These are phyloP conservation scores for Pezicula carpinea DNA, from an alignment of 2,329 filamentous ascomycete genomes.

Conservation along the genomic window DNA sequence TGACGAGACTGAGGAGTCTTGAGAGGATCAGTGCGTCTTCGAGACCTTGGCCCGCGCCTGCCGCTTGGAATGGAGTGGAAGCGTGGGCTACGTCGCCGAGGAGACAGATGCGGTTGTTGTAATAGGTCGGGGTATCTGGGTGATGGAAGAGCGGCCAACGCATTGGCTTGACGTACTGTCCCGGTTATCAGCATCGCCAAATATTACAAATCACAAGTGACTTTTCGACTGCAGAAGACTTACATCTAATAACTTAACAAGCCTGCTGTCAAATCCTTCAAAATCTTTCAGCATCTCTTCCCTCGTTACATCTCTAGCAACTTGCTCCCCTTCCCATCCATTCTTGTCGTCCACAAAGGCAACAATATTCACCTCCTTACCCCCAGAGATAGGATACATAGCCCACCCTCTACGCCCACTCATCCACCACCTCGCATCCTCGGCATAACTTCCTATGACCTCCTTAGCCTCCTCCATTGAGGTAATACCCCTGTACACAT, in stretches of 20 bases:
- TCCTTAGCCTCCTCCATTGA: conserved; percentile 47
- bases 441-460: conserved; percentile 35
- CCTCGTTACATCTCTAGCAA: conserved; percentile 35
- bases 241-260: conserved; percentile 12
- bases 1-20: conserved; percentile 38
- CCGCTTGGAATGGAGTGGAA: conserved; percentile 52
- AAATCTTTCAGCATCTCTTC: conserved; percentile 37
- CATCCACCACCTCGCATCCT: conserved; percentile 41
- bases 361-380: conserved; percentile 51
- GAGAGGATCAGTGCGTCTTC: conserved; percentile 42
- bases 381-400: conserved; percentile 54
- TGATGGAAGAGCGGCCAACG: conserved; percentile 15
- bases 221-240: neutral
- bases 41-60: conserved; percentile 52
- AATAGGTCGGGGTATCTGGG: conserved; percentile 33
- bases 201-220: too few relatives aligned
- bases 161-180: conserved; percentile 11
- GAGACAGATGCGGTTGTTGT: conserved; percentile 38
- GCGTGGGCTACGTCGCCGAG: conserved; percentile 59
- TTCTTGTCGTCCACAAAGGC: conserved; percentile 39
- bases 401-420: conserved; percentile 42
- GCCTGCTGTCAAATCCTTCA: conserved; percentile 32
- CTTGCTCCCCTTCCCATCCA: conserved; percentile 31
- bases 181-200: neutral
- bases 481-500: conserved; percentile 55